Evolutionary conservation across 2,329 filamentous ascomycete genomes (phyloP).

Genomic region (Cladosporium sp.): DNA sequence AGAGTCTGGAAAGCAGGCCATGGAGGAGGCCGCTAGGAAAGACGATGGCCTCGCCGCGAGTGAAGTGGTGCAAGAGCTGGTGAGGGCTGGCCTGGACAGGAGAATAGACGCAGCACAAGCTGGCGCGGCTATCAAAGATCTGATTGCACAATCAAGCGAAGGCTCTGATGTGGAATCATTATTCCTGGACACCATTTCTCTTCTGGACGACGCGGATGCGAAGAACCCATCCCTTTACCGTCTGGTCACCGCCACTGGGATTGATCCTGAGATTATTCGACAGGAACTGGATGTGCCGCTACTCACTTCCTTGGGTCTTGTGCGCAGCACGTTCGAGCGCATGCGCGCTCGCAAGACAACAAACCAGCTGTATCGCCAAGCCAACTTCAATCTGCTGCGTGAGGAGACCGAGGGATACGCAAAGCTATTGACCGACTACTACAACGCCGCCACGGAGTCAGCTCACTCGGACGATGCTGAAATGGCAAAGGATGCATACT

Average conservation of each 20-base stretch:
- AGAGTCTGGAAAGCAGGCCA: constrained; percentile 63
- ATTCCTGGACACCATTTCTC: constrained; percentile 81
- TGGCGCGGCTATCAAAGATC: constrained; percentile 71
- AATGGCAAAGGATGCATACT: constrained; percentile 81
- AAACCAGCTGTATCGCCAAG: constrained; percentile 89
- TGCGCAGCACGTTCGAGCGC: constrained; percentile 80
- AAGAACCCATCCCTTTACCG: constrained; percentile 60
- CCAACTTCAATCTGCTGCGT: constrained; percentile 92
- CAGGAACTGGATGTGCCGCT: constrained; percentile 78
- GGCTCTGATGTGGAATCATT: constrained; percentile 56
- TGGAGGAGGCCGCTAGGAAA: constrained; percentile 66
- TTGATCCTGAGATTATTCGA: constrained; percentile 73
- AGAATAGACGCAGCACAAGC: constrained; percentile 69
- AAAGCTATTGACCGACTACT: constrained; percentile 93
- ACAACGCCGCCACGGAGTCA: constrained; percentile 74
- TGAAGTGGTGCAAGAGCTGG: constrained; percentile 80
- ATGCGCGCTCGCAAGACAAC: constrained; percentile 88
- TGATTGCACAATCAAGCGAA: constrained; percentile 61
- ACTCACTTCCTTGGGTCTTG: constrained; percentile 74
- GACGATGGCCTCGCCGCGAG: constrained; percentile 66
- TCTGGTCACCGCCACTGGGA: constrained; percentile 71
- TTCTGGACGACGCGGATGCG: constrained; percentile 72
- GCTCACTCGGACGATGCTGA: constrained; percentile 75
- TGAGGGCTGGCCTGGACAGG: constrained; percentile 71
- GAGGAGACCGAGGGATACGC: constrained; percentile 97